Percentiles rank a stretch among this genome's conserved stretches.
These are phyloP conservation scores for Thermothielavioides terrestris DNA, from an alignment of 495 filamentous ascomycete species.

Conservation along the genomic window DNA sequence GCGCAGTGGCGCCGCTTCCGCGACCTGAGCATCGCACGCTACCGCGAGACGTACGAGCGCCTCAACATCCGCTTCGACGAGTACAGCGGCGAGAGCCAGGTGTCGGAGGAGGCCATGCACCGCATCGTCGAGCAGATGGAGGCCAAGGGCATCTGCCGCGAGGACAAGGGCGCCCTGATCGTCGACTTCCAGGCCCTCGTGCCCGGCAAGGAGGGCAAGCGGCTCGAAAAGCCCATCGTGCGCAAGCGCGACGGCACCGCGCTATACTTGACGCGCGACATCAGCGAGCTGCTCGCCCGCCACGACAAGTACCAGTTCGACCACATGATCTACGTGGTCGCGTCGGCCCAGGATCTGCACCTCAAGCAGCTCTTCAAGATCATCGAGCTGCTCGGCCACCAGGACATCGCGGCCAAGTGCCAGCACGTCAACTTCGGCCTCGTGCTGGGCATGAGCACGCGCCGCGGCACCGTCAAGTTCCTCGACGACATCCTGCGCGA, in stretches of 20 bases:
- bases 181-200: conserved; percentile 77
- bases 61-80: conserved; percentile 85
- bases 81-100: conserved; percentile 92
- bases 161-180: conserved; percentile 81
- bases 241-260: conserved; percentile 55
- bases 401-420: conserved; percentile 47
- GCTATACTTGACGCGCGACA: conserved; percentile 58
- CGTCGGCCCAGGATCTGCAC: conserved; percentile 52
- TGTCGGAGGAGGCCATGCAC: conserved; percentile 75
- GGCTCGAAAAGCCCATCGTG: conserved; percentile 47
- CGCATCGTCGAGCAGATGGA: conserved; percentile 54
- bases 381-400: conserved; percentile 49
- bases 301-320: conserved; percentile 57
- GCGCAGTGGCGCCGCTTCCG: conserved; percentile 81
- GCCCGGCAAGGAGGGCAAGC: conserved; percentile 49
- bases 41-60: conserved; percentile 47
- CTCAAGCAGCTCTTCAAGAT: conserved; percentile 59
- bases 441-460: conserved; percentile 55
- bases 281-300: conserved; percentile 52
- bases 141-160: conserved; percentile 63
- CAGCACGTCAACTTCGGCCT: conserved; percentile 58
- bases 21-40: conserved; percentile 78
- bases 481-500: conserved; percentile 55
- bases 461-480: conserved; percentile 47
- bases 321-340: conserved; percentile 62